phyloP scores from a whole-genome alignment of 2,329 filamentous ascomycete species.

The Tolypocladium endophyticum region DNA sequence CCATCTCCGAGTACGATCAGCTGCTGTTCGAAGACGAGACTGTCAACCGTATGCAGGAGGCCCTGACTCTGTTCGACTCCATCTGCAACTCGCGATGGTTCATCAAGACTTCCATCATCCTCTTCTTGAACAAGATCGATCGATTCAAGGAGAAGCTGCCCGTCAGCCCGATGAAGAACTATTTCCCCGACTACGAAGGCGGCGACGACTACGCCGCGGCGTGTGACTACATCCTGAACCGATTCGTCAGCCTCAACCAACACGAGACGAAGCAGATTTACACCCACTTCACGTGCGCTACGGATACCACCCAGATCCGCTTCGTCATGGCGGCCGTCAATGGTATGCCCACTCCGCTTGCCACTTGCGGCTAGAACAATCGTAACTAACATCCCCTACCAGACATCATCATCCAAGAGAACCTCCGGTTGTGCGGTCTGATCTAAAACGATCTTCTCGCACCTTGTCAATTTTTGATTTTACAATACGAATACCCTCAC shows the following conservation, averaged over 20 bases:
- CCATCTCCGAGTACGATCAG: conserved; percentile 96
- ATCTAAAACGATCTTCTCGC: conserved; percentile 56
- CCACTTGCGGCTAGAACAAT: not conserved
- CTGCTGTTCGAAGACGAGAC: conserved; percentile 93
- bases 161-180: conserved; percentile 75
- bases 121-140: conserved; percentile 88
- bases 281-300: conserved; percentile 98
- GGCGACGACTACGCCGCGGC: conserved; percentile 92
- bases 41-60: conserved; percentile 89
- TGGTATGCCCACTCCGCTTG: conserved; percentile 45
- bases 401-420: conserved; percentile 99
- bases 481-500: conserved; percentile 32
- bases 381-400: conserved; percentile 27
- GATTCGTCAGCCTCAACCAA: conserved; percentile 96
- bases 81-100: conserved; percentile 87
- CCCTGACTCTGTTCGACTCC: conserved; percentile 75
- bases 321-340: conserved; percentile 99
- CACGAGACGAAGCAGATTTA: conserved; percentile 99
- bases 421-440: conserved; percentile 89
- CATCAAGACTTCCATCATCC: conserved; percentile 78
- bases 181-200: conserved; percentile 87
- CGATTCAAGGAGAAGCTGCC: conserved; percentile 79
- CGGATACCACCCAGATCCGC: conserved; percentile 95
- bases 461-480: conserved; percentile 13
- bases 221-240: conserved; percentile 97